A percentile compares a stretch with the other conserved stretches of the same genome.
Conservation (phyloP, 1,284 basidiomycete species). For the Ustilago hordei region DNA sequence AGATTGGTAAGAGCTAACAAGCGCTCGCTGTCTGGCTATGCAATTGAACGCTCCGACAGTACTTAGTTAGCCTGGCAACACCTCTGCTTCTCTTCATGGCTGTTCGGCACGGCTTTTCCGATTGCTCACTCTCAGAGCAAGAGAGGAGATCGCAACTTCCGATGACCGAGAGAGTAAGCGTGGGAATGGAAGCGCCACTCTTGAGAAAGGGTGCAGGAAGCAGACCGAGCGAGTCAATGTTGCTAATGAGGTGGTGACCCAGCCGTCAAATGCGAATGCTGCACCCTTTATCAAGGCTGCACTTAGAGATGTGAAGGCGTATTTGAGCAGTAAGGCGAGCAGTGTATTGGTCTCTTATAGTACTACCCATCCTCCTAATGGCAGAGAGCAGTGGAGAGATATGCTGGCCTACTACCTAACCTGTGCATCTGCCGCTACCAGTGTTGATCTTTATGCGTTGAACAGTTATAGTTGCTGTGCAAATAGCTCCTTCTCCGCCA, state of each 20-base stretch:
- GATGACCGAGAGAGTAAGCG: too few relatives aligned
- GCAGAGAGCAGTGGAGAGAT: conserved; percentile 67
- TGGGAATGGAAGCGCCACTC: too few relatives aligned
- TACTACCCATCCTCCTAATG: conserved; percentile 80
- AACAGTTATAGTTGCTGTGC: conserved; percentile 77
- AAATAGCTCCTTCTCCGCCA: conserved; percentile 74
- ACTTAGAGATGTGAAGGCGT: conserved; percentile 86
- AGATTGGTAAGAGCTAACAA: background rate
- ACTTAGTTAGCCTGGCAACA: background rate
- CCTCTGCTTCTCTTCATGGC: background rate
- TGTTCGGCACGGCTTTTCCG: background rate
- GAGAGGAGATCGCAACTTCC: background rate
- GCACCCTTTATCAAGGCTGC: conserved; percentile 89
- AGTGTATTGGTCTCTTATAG: conserved; percentile 84
- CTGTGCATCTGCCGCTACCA: conserved; percentile 79
- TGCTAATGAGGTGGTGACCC: conserved; percentile 86
- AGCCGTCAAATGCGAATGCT: conserved; percentile 75
- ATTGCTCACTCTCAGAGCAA: background rate
- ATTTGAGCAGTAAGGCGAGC: conserved; percentile 75
- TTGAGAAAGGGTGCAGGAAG: too few relatives aligned
- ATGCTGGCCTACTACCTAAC: conserved; percentile 83
- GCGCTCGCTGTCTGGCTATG: background rate
- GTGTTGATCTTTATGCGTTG: conserved; percentile 84
- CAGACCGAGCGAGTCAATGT: conserved; percentile 73
- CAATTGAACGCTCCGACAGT: background rate